Evolutionary conservation across 1,284 basidiomycete species (phyloP).

Genomic region (Singerocomus inundabilis): DNA sequence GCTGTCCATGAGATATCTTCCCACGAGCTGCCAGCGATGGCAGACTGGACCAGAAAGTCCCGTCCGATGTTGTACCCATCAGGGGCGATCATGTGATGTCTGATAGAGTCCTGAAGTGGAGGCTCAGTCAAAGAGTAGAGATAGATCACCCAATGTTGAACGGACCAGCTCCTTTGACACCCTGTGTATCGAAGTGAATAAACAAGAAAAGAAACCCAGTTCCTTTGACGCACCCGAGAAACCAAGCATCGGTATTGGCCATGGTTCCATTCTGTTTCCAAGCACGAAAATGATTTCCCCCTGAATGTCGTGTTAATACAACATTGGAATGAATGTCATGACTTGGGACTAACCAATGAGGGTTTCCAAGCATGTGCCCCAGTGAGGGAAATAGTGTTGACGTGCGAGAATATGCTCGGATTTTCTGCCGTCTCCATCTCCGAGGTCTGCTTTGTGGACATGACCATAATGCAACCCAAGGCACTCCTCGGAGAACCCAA

Average conservation of each 20-base stretch:
- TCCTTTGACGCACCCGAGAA: constrained; percentile 55
- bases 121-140: not conserved
- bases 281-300: constrained; percentile 64
- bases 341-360: constrained; percentile 50
- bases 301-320: constrained; percentile 28
- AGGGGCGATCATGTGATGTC: constrained; percentile 68
- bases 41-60: constrained; percentile 66
- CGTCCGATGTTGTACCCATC: constrained; percentile 79
- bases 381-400: constrained; percentile 60
- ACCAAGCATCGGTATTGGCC: constrained; percentile 66
- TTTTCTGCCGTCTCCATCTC: constrained; percentile 65
- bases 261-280: constrained; percentile 71
- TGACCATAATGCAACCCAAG: constrained; percentile 68
- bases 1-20: constrained; percentile 67
- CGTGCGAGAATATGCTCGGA: constrained; percentile 65
- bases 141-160: not conserved
- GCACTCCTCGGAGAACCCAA: constrained; percentile 77
- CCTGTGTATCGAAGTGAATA: constrained; percentile 35
- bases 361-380: constrained; percentile 74
- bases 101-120: constrained; percentile 50
- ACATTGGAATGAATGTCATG: constrained; percentile 19
- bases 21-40: constrained; percentile 59
- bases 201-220: not conserved
- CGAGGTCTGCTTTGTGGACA: constrained; percentile 66
- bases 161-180: constrained; percentile 69